These are phyloP conservation scores for Kalmusia sp. DNA, from an alignment of 2,329 filamentous ascomycete species.

Conservation along the genomic window DNA sequence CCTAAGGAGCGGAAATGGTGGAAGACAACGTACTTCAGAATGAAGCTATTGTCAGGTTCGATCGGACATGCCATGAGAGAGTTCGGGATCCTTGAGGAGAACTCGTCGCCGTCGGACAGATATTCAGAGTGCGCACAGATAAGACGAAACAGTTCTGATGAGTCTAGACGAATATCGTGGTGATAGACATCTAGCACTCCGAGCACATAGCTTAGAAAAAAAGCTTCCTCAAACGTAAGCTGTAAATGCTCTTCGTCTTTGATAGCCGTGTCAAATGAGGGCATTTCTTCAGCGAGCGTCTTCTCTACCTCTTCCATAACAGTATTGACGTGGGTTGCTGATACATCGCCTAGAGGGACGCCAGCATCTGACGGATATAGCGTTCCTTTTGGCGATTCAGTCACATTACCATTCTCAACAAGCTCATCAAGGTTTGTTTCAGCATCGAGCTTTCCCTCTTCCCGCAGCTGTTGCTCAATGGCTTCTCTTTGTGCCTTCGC, in stretches of 20 bases:
- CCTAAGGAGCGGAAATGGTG: slow-evolving; percentile 96
- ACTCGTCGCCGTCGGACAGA: slow-evolving; percentile 41
- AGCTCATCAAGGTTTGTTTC: slow-evolving; percentile 35
- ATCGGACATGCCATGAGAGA: slow-evolving; percentile 47
- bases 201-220: slow-evolving; percentile 85
- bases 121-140: slow-evolving; percentile 76
- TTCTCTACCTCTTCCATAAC: slow-evolving; percentile 23
- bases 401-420: slow-evolving; percentile 31
- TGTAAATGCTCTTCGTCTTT: slow-evolving; percentile 82
- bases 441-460: slow-evolving; percentile 54
- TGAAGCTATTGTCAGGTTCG: slow-evolving; percentile 80
- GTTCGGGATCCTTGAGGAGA: slow-evolving; percentile 3
- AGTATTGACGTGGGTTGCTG: slow-evolving; percentile 14
- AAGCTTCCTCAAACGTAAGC: slow-evolving; percentile 86
- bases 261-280: slow-evolving; percentile 23
- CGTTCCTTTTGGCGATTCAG: slow-evolving; percentile 27
- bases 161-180: slow-evolving; percentile 55
- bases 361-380: slow-evolving; percentile 23
- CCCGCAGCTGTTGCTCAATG: slow-evolving; percentile 73
- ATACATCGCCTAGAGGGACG: slow-evolving; percentile 10
- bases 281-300: slow-evolving; percentile 12
- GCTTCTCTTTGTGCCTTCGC: slow-evolving; percentile 86
- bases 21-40: slow-evolving; percentile 87
- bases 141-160: slow-evolving; percentile 57
- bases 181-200: slow-evolving; percentile 71